These are phyloP conservation scores for Ceratocystiopsis brevicomis DNA, from an alignment of 2,329 filamentous ascomycete genomes.

Conservation along the genomic window DNA sequence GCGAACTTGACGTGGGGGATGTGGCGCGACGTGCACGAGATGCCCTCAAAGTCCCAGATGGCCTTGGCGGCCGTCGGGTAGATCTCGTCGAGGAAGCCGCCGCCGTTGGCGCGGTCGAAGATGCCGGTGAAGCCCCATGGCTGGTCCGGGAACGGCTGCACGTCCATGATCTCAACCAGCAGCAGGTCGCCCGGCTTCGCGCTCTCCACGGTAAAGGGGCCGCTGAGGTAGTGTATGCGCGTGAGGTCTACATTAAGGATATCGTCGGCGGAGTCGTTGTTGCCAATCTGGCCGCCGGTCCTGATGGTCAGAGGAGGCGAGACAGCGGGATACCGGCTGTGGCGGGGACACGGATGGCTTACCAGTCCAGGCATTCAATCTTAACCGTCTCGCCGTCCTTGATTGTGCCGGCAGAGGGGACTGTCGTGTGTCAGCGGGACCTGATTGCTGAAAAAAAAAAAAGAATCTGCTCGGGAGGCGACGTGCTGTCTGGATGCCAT, in stretches of 20 bases:
- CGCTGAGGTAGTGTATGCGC: no score
- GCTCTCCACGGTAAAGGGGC: conserved; percentile 16
- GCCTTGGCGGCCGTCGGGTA: conserved; percentile 61
- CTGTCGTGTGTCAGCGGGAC: conserved; percentile 21
- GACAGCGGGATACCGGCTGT: no score
- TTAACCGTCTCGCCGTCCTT: conserved; percentile 76
- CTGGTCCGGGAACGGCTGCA: conserved; percentile 68
- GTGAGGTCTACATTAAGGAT: no score
- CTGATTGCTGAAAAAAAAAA: no score
- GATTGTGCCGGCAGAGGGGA: conserved; percentile 55
- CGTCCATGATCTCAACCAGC: conserved; percentile 79
- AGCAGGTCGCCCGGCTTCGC: conserved; percentile 74
- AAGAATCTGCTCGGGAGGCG: no score
- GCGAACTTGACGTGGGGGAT: conserved; percentile 76
- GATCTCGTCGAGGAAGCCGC: conserved; percentile 72
- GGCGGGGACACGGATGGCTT: neutral
- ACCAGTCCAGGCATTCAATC: conserved; percentile 80
- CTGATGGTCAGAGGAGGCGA: no score
- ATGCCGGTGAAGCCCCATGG: conserved; percentile 84
- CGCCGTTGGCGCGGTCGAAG: conserved; percentile 65
- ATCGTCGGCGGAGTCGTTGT: no score
- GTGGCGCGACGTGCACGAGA: conserved; percentile 65
- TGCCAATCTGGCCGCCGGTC: no score
- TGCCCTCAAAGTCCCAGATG: conserved; percentile 39
- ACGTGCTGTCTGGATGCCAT: no score